phyloP scores from a whole-genome alignment of 345 rosid species.

The Citrus mangshanensis region DNA sequence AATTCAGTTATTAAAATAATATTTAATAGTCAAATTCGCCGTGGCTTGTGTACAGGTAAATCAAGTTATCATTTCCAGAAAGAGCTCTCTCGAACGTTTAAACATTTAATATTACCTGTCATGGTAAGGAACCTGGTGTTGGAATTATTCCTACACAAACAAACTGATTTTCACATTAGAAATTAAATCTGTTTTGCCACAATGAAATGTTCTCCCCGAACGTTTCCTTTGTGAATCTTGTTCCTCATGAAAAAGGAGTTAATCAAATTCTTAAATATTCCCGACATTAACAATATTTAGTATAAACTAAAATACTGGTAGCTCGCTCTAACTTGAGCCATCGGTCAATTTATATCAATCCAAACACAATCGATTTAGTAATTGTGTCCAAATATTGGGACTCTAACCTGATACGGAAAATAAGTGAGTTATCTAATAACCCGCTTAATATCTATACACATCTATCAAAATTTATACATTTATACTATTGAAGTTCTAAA shows the following conservation, averaged over 20 bases:
- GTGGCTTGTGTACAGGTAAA: no score
- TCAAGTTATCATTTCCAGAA: no score
- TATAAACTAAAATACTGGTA: neutral
- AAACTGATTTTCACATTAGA: neutral
- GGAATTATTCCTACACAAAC: no score
- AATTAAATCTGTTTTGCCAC: neutral
- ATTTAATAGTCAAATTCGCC: no score
- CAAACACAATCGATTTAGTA: accelerated
- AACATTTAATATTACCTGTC: neutral
- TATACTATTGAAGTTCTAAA: no score
- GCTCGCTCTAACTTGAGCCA: neutral
- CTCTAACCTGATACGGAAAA: accelerated
- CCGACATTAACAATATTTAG: neutral
- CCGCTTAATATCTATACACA: accelerated
- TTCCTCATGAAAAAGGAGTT: neutral
- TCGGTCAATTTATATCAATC: no score
- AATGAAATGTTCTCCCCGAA: neutral
- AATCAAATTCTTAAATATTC: neutral
- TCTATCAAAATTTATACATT: no score
- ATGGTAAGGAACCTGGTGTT: neutral
- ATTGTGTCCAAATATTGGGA: no score
- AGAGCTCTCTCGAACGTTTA: no score
- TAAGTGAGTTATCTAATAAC: no score
- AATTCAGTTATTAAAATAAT: no score
- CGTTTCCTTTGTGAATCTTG: neutral